Evolutionary conservation across 2,329 filamentous ascomycete species (phyloP).

Genomic region (Coleophoma eucalyptorum): DNA sequence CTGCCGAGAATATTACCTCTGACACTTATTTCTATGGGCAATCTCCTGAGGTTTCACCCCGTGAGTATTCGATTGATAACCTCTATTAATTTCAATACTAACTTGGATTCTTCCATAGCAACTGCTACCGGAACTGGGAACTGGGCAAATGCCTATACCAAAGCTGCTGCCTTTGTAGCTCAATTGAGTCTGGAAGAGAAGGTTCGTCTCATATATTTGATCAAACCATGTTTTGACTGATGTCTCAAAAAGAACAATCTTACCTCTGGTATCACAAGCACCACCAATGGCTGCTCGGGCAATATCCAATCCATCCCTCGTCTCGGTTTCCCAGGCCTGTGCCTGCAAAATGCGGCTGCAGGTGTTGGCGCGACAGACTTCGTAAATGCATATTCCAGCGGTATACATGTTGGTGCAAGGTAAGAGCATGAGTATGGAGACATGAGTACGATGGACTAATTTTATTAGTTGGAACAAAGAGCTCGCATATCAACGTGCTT

Average conservation of each 20-base stretch:
- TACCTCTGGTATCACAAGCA: conserved; percentile 32
- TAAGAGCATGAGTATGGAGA: neutral
- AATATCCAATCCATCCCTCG: conserved; percentile 1
- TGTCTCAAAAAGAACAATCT: conserved; percentile 9
- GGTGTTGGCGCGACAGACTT: conserved; percentile 42
- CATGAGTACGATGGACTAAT: neutral
- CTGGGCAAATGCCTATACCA: conserved; percentile 66
- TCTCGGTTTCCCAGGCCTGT: conserved; percentile 3
- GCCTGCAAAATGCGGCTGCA: conserved; percentile 14
- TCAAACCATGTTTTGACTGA: neutral
- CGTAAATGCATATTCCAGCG: conserved; percentile 60
- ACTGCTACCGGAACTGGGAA: neutral
- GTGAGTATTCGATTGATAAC: conserved; percentile 11
- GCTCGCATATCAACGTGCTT: conserved; percentile 63
- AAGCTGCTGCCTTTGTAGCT: conserved; percentile 61
- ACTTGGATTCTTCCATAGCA: neutral
- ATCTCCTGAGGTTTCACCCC: conserved; percentile 26
- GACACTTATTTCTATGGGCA: conserved; percentile 28
- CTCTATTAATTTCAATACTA: neutral
- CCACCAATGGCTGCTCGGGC: neutral
- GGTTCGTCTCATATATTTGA: conserved; percentile 57
- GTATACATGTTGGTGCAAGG: conserved; percentile 53
- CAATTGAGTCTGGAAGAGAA: conserved; percentile 76
- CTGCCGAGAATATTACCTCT: conserved; percentile 22
- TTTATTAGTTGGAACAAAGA: conserved; percentile 60